phyloP scores from a whole-genome alignment of 2,329 filamentous ascomycete genomes.

The Aureobasidium uvarum region DNA sequence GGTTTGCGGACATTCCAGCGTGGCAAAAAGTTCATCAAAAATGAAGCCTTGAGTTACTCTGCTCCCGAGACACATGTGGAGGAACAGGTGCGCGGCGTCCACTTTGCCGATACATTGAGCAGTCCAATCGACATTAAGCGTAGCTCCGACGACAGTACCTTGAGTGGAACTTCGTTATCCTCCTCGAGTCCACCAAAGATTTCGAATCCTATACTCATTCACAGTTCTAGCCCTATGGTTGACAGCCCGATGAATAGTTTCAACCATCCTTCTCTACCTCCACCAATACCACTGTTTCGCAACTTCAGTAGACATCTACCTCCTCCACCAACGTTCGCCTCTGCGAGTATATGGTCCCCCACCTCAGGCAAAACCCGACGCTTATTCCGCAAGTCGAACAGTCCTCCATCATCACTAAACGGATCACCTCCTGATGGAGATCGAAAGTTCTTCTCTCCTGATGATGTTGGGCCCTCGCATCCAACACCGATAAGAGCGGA shows the following conservation, averaged over 20 bases:
- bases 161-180: background rate
- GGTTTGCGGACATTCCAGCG: conserved; percentile 51
- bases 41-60: conserved; percentile 69
- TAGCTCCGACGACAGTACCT: background rate
- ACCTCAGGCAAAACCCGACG: conserved; percentile 3
- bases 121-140: background rate
- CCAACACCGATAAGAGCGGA: background rate
- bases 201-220: conserved; percentile 1
- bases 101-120: conserved; percentile 1
- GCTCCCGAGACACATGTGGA: conserved; percentile 56
- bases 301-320: conserved; percentile 41
- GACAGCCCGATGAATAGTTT: conserved; percentile 18
- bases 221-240: background rate
- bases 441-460: background rate
- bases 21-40: conserved; percentile 58
- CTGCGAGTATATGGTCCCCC: conserved; percentile 25
- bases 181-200: conserved; percentile 3
- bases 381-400: conserved; percentile 17
- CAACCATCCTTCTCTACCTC: background rate
- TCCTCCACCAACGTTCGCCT: conserved; percentile 20
- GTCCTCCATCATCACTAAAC: background rate
- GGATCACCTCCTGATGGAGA: background rate
- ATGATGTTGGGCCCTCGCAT: background rate
- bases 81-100: background rate
- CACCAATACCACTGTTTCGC: conserved; percentile 27